Evolutionary conservation across 192 early-diverging fungal species (phyloP).

Genomic region (Podila horticola): DNA sequence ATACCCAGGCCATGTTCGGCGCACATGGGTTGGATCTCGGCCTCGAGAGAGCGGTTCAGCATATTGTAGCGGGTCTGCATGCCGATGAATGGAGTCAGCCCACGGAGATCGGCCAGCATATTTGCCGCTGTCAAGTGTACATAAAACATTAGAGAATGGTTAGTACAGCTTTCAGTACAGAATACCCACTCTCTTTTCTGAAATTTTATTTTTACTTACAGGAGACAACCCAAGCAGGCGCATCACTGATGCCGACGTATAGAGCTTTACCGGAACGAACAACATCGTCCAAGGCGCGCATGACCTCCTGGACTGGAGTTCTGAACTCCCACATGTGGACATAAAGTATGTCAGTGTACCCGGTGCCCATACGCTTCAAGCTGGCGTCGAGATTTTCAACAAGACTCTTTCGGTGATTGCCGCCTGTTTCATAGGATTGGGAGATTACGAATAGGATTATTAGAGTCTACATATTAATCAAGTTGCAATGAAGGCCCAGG

Average conservation of each 20-base stretch:
- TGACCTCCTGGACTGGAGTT: conserved; percentile 75
- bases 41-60: conserved; percentile 40
- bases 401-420: conserved; percentile 54
- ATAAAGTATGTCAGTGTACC: conserved; percentile 57
- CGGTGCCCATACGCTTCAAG: conserved; percentile 62
- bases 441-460: neutral
- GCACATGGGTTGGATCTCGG: conserved; percentile 48
- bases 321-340: conserved; percentile 58
- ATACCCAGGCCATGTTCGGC: conserved; percentile 46
- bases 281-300: conserved; percentile 75
- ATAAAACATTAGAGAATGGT: neutral
- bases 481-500: too few species aligned
- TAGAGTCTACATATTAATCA: neutral
- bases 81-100: conserved; percentile 42
- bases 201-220: conserved; percentile 11
- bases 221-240: conserved; percentile 66
- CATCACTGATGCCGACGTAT: conserved; percentile 60
- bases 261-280: conserved; percentile 70
- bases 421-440: conserved; percentile 7
- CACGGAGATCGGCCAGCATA: conserved; percentile 39
- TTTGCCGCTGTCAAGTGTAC: conserved; percentile 18
- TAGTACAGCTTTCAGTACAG: too few species aligned
- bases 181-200: too few species aligned
- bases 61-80: conserved; percentile 45
- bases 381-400: conserved; percentile 62